These are phyloP conservation scores for Cladosporium colombiae DNA, from an alignment of 2,329 filamentous ascomycete genomes.

Conservation along the genomic window DNA sequence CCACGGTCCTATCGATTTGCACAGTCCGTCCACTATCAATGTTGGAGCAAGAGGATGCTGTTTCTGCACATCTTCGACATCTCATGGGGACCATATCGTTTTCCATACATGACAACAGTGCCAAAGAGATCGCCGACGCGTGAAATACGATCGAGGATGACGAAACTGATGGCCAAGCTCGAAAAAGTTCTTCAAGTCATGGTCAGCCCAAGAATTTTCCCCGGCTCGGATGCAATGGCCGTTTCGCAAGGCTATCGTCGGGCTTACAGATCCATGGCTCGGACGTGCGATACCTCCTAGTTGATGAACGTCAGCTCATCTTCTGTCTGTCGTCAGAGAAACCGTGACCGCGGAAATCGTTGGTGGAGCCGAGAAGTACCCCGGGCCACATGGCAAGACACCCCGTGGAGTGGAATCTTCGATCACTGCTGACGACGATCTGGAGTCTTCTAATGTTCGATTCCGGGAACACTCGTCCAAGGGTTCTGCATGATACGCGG, in stretches of 20 bases:
- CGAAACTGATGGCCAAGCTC: neutral
- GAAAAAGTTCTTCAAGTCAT: neutral
- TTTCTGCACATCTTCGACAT: neutral
- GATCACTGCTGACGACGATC: neutral
- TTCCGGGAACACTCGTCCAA: neutral
- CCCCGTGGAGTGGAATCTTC: neutral
- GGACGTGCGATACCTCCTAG: too few relatives aligned
- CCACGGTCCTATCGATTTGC: neutral
- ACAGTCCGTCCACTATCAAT: neutral
- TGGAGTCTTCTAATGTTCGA: neutral
- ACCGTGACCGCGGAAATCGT: neutral
- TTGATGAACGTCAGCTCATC: too few relatives aligned
- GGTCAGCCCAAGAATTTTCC: neutral
- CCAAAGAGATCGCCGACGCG: neutral
- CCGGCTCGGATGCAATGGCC: neutral
- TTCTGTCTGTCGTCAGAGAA: neutral
- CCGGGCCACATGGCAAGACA: neutral
- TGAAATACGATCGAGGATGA: neutral
- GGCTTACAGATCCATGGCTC: neutral
- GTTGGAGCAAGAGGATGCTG: neutral
- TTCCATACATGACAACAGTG: neutral
- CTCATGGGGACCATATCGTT: neutral
- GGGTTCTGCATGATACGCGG: neutral
- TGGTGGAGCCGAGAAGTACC: neutral
- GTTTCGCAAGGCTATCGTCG: neutral